A percentile compares a stretch with the other conserved stretches of the same genome.
Evolutionary conservation across 768 basidiomycete genomes (phyloP).

Genomic region (Pisolithus tinctorius): DNA sequence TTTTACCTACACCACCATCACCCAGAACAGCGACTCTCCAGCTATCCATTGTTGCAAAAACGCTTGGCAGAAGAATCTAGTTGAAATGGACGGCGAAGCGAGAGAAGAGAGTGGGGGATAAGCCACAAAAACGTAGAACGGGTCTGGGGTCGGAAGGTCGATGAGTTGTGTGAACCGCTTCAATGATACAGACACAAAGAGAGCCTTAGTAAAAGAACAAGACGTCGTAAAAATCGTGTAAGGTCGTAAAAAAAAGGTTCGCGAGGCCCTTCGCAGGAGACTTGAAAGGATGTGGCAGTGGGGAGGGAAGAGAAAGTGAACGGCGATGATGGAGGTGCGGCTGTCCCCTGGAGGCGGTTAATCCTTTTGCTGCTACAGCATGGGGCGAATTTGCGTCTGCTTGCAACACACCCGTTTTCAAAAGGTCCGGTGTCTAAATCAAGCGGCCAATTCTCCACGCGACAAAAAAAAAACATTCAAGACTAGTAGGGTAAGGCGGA

Average conservation of each 20-base stretch:
- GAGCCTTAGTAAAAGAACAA: slow-evolving; percentile 28
- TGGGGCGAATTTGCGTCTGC: slow-evolving; percentile 21
- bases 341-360: slow-evolving; percentile 25
- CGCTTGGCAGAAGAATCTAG: slow-evolving; percentile 14
- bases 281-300: slow-evolving; percentile 16
- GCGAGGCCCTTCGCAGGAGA: slow-evolving; percentile 18
- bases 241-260: slow-evolving; percentile 50
- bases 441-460: not conserved
- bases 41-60: slow-evolving; percentile 62
- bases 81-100: slow-evolving; percentile 13
- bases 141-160: slow-evolving; percentile 18
- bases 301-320: slow-evolving; percentile 21
- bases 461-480: not conserved
- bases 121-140: slow-evolving; percentile 1
- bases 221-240: slow-evolving; percentile 65
- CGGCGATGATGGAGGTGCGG: slow-evolving; percentile 28
- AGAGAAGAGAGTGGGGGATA: slow-evolving; percentile 17
- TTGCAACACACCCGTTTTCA: slow-evolving; percentile 13
- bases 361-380: slow-evolving; percentile 24
- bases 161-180: slow-evolving; percentile 16
- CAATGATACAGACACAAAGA: slow-evolving; percentile 32
- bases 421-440: slow-evolving; percentile 6
- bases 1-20: slow-evolving; percentile 97
- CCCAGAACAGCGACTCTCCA: slow-evolving; percentile 96
- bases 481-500: not conserved